These are phyloP conservation scores for Plectosphaerella cucumerina DNA, from an alignment of 2,329 filamentous ascomycete species.

Conservation along the genomic window DNA sequence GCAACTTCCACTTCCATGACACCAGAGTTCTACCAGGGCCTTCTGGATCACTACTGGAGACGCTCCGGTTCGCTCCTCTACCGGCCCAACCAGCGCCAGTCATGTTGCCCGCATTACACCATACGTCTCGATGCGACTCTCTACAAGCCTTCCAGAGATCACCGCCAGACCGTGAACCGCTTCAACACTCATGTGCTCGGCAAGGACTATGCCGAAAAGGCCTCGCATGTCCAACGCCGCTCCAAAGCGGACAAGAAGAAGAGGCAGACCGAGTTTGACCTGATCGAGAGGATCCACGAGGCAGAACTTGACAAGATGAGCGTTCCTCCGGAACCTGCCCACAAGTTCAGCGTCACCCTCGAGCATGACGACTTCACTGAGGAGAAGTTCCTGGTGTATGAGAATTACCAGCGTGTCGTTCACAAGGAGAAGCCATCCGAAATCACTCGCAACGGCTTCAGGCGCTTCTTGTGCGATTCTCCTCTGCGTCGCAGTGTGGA, in stretches of 20 bases:
- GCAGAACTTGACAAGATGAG: slow-evolving; percentile 53
- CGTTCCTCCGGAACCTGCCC: slow-evolving; percentile 58
- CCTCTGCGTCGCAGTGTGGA: slow-evolving; percentile 50
- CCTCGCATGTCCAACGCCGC: slow-evolving; percentile 60
- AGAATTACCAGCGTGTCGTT: slow-evolving; percentile 71
- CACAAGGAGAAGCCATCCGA: slow-evolving; percentile 62
- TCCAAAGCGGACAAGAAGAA: slow-evolving; percentile 62
- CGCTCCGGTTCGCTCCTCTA: slow-evolving; percentile 69
- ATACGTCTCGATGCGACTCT: slow-evolving; percentile 64
- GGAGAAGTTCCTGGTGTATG: slow-evolving; percentile 70
- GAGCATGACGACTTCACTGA: slow-evolving; percentile 68
- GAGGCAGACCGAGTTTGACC: slow-evolving; percentile 63
- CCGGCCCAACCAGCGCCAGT: slow-evolving; percentile 70
- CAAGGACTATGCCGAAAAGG: slow-evolving; percentile 61
- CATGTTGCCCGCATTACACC: slow-evolving; percentile 91
- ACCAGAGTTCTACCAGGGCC: slow-evolving; percentile 63
- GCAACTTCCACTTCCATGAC: slow-evolving; percentile 57
- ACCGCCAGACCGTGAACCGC: slow-evolving; percentile 70
- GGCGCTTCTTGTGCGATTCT: slow-evolving; percentile 69
- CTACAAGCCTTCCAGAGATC: slow-evolving; percentile 66
- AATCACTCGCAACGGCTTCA: slow-evolving; percentile 60
- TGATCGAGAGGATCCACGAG: slow-evolving; percentile 65
- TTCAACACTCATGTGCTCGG: slow-evolving; percentile 72
- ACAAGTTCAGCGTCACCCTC: slow-evolving; percentile 64
- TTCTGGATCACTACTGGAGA: slow-evolving; percentile 75